A percentile compares a stretch with the other conserved stretches of the same genome.
phyloP scores from a whole-genome alignment of 805 yeast species.

The Phaffomyces antillensis region DNA sequence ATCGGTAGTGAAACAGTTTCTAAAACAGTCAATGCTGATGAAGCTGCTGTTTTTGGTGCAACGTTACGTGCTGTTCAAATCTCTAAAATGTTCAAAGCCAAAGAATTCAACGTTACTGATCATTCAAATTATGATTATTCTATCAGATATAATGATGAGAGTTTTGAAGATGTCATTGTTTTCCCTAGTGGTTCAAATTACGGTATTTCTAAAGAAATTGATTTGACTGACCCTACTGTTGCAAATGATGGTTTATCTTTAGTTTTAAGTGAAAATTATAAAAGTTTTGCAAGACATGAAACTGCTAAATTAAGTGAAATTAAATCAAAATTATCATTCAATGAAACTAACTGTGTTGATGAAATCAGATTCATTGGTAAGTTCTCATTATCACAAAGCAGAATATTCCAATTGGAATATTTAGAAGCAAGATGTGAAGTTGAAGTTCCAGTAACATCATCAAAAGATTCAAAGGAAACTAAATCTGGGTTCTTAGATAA shows the following conservation, averaged over 20 bases:
- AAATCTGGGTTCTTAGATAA: slow-evolving; percentile 14
- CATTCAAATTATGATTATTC: slow-evolving; percentile 44
- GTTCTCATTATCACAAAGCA: slow-evolving; percentile 40
- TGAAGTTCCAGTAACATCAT: background rate
- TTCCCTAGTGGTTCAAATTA: slow-evolving; percentile 43
- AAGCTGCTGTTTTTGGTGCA: slow-evolving; percentile 86
- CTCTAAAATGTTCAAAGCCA: slow-evolving; percentile 60
- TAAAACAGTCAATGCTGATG: slow-evolving; percentile 91
- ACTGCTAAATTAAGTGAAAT: slow-evolving; percentile 6
- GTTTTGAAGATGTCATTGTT: slow-evolving; percentile 23
- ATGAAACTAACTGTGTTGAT: slow-evolving; percentile 30
- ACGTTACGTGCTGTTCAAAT: slow-evolving; percentile 75
- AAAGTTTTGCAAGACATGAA: slow-evolving; percentile 21
- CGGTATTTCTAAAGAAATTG: slow-evolving; percentile 28
- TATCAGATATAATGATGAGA: slow-evolving; percentile 24
- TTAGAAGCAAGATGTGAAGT: slow-evolving; percentile 38
- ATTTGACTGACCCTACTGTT: slow-evolving; percentile 28
- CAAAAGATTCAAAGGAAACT: slow-evolving; percentile 3
- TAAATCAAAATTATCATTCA: slow-evolving; percentile 25
- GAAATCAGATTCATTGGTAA: slow-evolving; percentile 33
- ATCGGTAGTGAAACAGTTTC: slow-evolving; percentile 58
- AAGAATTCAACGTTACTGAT: slow-evolving; percentile 54
- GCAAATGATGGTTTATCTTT: slow-evolving; percentile 27
- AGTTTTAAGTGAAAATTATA: slow-evolving; percentile 27
- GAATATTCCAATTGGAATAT: slow-evolving; percentile 40